A percentile compares a stretch with the other conserved stretches of the same genome.
phyloP scores from a whole-genome alignment of 306 rosid genomes.

The Corylus avellana region DNA sequence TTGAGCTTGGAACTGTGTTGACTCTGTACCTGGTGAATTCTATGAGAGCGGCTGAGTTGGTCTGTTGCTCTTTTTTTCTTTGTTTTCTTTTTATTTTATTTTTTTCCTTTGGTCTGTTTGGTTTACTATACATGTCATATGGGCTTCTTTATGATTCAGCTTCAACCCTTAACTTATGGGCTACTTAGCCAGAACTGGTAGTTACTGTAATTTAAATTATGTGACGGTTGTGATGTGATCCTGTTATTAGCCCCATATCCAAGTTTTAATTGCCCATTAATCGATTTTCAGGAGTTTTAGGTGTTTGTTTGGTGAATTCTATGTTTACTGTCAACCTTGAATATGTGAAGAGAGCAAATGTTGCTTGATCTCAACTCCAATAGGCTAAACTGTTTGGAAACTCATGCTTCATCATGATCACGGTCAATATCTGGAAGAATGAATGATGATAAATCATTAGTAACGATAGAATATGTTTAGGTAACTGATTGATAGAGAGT shows the following conservation, averaged over 20 bases:
- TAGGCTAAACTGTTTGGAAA: background rate
- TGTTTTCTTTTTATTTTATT: background rate
- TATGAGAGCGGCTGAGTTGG: slow-evolving; percentile 11
- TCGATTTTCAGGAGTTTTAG: background rate
- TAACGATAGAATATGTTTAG: background rate
- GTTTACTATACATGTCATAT: background rate
- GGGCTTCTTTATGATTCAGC: background rate
- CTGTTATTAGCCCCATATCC: background rate
- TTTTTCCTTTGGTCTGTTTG: background rate
- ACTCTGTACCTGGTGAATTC: slow-evolving; percentile 25
- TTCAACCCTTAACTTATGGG: background rate
- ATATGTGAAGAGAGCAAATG: background rate
- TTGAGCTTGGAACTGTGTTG: slow-evolving; percentile 39
- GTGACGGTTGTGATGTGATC: background rate
- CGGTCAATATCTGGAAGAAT: slow-evolving; percentile 8
- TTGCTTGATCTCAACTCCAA: slow-evolving; percentile 12
- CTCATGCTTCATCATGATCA: slow-evolving; percentile 11
- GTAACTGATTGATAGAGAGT: background rate
- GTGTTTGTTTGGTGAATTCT: background rate
- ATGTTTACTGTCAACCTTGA: background rate
- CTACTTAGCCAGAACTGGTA: background rate
- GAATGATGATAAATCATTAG: slow-evolving; percentile 1
- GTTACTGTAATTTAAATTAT: background rate
- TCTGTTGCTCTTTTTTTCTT: background rate
- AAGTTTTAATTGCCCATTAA: background rate